phyloP scores from a whole-genome alignment of 768 basidiomycete species.

The Auricularia cornea region DNA sequence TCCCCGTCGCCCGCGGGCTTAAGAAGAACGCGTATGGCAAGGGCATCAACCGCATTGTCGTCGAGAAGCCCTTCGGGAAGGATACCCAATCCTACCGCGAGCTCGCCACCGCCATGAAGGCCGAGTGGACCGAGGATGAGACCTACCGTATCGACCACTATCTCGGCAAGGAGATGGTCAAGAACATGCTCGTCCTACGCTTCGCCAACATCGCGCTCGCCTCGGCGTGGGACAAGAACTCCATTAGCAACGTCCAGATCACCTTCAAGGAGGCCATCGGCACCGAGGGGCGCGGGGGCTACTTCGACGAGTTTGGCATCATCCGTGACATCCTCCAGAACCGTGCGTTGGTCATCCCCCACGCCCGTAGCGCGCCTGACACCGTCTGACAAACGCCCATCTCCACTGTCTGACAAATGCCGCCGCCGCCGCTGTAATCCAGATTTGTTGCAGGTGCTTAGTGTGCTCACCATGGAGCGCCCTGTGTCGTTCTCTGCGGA shows the following conservation, averaged over 20 bases:
- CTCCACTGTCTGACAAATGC: neutral
- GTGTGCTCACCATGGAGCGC: conserved; percentile 93
- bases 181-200: conserved; percentile 91
- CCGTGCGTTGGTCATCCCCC: conserved; percentile 51
- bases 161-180: conserved; percentile 99
- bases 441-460: conserved; percentile 95
- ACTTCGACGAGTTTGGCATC: conserved; percentile 99
- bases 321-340: conserved; percentile 97
- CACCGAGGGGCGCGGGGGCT: conserved; percentile 99
- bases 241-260: conserved; percentile 94
- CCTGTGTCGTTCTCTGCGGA: conserved; percentile 96
- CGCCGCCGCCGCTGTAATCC: conserved; percentile 13
- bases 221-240: conserved; percentile 92
- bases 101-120: conserved; percentile 70
- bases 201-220: conserved; percentile 91
- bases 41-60: conserved; percentile 85
- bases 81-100: conserved; percentile 78
- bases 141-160: conserved; percentile 99
- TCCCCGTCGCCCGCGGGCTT: conserved; percentile 75
- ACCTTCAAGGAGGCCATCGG: conserved; percentile 99
- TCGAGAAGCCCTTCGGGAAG: conserved; percentile 98
- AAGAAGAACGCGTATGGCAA: conserved; percentile 73
- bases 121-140: conserved; percentile 92
- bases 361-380: neutral
- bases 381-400: conserved; percentile 2